These are phyloP conservation scores for Malassezia pachydermatis DNA, from an alignment of 1,284 basidiomycete species.

Conservation along the genomic window DNA sequence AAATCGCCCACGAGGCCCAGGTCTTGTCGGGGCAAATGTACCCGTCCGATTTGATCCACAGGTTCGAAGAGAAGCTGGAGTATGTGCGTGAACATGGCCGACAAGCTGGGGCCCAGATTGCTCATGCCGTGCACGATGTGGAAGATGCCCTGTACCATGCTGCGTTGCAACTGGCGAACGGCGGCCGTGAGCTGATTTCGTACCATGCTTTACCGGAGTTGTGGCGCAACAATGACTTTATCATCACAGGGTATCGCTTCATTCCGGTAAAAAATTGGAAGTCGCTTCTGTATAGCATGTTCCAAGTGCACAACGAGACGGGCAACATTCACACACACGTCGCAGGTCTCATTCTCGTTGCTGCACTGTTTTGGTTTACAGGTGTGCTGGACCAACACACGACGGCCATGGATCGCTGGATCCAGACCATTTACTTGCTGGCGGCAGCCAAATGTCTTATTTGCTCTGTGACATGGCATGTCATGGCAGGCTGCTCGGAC, in stretches of 20 bases:
- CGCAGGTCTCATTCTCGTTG: slow-evolving; percentile 33
- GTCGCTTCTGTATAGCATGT: slow-evolving; percentile 34
- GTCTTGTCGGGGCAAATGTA: neutral
- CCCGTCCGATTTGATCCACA: slow-evolving; percentile 2
- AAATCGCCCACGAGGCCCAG: neutral
- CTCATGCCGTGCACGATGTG: slow-evolving; percentile 29
- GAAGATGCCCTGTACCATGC: slow-evolving; percentile 38
- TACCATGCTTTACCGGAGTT: slow-evolving; percentile 39
- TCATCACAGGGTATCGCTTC: slow-evolving; percentile 45
- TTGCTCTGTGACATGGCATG: slow-evolving; percentile 43
- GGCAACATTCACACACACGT: slow-evolving; percentile 46
- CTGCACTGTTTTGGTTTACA: slow-evolving; percentile 40
- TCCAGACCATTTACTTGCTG: slow-evolving; percentile 43
- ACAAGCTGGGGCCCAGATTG: slow-evolving; percentile 1
- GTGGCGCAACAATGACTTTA: slow-evolving; percentile 47
- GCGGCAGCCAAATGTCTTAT: slow-evolving; percentile 44
- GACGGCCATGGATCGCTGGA: slow-evolving; percentile 41
- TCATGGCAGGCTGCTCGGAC: slow-evolving; percentile 45
- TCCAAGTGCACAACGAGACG: slow-evolving; percentile 47
- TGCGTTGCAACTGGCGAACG: slow-evolving; percentile 35
- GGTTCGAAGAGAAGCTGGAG: slow-evolving; percentile 8
- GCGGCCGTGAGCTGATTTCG: slow-evolving; percentile 32
- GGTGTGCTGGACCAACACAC: slow-evolving; percentile 37
- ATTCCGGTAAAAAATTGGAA: slow-evolving; percentile 38
- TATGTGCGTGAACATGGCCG: neutral